Percentiles rank a stretch among this genome's conserved stretches.
Conservation (phyloP, 306 rosid genomes). For the Nissolia schottii region DNA sequence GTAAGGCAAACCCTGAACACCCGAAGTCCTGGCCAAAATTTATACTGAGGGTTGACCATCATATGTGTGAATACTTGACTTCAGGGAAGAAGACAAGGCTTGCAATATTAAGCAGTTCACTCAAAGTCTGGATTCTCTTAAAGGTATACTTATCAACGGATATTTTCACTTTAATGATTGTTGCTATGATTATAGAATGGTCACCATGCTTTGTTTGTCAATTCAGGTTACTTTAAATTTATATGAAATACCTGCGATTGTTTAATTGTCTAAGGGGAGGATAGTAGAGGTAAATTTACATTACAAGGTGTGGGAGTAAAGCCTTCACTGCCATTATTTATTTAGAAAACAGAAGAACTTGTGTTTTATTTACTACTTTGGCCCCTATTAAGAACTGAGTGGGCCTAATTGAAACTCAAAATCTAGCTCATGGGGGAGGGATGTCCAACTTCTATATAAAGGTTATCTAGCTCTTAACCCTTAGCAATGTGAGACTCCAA, state of each 20-base stretch:
- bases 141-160: conserved; percentile 49
- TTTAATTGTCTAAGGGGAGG: background rate
- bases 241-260: background rate
- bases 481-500: too few species aligned
- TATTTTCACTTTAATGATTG: background rate
- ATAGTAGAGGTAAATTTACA: background rate
- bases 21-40: conserved; percentile 93
- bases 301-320: background rate
- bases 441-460: too few species aligned
- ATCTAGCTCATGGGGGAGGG: too few species aligned
- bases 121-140: conserved; percentile 87
- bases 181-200: conserved; percentile 6
- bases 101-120: conserved; percentile 86
- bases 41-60: conserved; percentile 74
- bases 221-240: background rate
- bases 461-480: too few species aligned
- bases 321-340: background rate
- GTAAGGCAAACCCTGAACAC: conserved; percentile 58
- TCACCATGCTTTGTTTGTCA: background rate
- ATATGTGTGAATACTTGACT: conserved; percentile 80
- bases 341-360: background rate
- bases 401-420: too few species aligned
- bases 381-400: too few species aligned
- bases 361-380: background rate
- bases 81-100: conserved; percentile 83